Conservation (phyloP, 305 asterid species). For the Fraxinus latifolia region DNA sequence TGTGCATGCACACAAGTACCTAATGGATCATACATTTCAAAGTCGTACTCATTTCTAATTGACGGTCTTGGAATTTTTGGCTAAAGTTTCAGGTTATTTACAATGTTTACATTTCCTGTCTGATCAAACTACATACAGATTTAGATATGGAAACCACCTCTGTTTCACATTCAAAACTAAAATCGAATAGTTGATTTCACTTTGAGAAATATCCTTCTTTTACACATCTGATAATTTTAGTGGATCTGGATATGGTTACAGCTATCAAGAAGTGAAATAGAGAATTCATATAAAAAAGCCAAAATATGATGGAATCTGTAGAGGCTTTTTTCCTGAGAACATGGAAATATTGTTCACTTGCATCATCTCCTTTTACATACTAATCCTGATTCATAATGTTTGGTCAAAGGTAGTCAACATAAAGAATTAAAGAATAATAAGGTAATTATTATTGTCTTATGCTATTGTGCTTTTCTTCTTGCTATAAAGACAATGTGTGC, state of each 20-base stretch:
- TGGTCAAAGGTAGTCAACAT: neutral
- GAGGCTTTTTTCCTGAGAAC: neutral
- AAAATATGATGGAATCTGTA: neutral
- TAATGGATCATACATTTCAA: neutral
- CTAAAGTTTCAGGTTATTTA: neutral
- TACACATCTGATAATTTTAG: neutral
- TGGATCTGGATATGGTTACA: neutral
- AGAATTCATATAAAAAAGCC: neutral
- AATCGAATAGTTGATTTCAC: neutral
- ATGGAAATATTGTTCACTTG: neutral
- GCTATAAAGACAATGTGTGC: neutral
- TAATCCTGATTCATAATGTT: neutral
- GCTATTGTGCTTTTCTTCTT: neutral
- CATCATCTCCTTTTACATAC: neutral
- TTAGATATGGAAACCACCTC: neutral
- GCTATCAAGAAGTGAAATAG: neutral
- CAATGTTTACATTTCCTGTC: neutral
- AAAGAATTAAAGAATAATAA: neutral
- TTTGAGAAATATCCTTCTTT: neutral
- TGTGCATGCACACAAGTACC: neutral
- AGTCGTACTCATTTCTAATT: neutral
- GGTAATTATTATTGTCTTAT: neutral
- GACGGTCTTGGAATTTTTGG: neutral
- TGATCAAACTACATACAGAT: neutral
- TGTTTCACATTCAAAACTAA: neutral